Base-by-base conservation (phyloP, 2,329 filamentous ascomycete species). In the Cercospora zeina region DNA sequence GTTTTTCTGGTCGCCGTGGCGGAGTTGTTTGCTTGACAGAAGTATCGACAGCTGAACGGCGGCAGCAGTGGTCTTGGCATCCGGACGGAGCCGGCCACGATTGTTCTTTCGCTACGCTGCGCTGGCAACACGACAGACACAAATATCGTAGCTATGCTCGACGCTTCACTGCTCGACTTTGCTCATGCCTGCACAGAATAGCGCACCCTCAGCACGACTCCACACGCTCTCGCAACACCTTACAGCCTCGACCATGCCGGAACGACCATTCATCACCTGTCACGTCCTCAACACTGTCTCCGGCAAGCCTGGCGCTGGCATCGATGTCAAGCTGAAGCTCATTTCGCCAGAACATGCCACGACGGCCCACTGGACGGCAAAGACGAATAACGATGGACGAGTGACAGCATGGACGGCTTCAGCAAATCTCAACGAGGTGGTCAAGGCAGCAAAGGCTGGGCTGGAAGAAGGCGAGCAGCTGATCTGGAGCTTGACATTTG, bases 231-330 rank as follows among this genome's bases (percentile, higher is more conserved):
- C 60, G 3, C 30, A 47, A 27, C 66, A 66, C 14, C 54, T 68
- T 16, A n/a, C 39, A 37, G 9, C 61, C 13, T 45, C 45, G 19
- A 55, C 14, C 56, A 64, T 70, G 69, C 63, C 70, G 39, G 45
- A 64, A 55, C 70, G 69, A 74, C 81, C 74, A 68, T 85, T 85
- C 73, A 93, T 95, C 72, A 93, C 90, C 75, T 93, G 90, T 81
- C 90, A 95, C 81, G 85, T 93, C 76, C 89, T 95, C 75, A 89
- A 95, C 81, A 93, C 90, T 10, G 84, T 86, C n/a, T 79, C 83
- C 64, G 90, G 90, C 72, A 83, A 82, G 61, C 90, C 90, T 21
- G 90, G 85, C 14, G 77, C 81, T 61, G 80, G 81, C 65, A 84
- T 95, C 70, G 81, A 82, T 67, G 89, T 93, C 61, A 85, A 83